These are phyloP conservation scores for Curvularia spicifera DNA, from an alignment of 2,329 filamentous ascomycete species.

Conservation along the genomic window DNA sequence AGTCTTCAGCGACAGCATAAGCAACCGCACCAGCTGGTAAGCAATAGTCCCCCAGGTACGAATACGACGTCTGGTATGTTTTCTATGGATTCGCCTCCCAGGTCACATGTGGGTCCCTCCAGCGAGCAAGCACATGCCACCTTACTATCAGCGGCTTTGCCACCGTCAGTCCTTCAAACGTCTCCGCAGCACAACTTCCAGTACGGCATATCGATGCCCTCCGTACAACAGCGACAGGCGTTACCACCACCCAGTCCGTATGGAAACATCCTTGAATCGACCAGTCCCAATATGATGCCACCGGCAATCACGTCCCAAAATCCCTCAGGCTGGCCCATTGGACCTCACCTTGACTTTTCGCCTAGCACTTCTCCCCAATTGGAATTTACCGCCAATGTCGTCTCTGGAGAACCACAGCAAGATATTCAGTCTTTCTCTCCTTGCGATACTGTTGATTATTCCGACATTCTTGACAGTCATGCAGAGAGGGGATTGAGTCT, in stretches of 20 bases:
- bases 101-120: conserved; percentile 2
- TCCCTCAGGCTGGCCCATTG: conserved; percentile 12
- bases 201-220: conserved; percentile 8
- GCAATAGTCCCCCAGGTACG: conserved; percentile 1
- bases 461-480: conserved; percentile 10
- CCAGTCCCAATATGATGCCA: conserved; percentile 2
- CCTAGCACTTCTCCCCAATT: not conserved
- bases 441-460: not conserved
- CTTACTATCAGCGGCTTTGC: conserved; percentile 3
- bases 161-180: not conserved
- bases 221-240: conserved; percentile 7
- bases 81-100: not conserved
- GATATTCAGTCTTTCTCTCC: not conserved
- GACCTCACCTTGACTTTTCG: not conserved
- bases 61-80: conserved; percentile 3
- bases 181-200: conserved; percentile 2
- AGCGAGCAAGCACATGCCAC: conserved; percentile 2
- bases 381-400: not conserved
- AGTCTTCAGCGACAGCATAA: conserved; percentile 14
- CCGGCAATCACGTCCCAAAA: not conserved
- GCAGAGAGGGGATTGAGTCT: conserved; percentile 11
- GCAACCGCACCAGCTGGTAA: not conserved
- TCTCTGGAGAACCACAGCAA: conserved; percentile 3
- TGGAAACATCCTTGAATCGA: conserved; percentile 2
- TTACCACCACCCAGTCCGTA: conserved; percentile 14